phyloP scores from a whole-genome alignment of 768 basidiomycete species.

The Mycena crocata region DNA sequence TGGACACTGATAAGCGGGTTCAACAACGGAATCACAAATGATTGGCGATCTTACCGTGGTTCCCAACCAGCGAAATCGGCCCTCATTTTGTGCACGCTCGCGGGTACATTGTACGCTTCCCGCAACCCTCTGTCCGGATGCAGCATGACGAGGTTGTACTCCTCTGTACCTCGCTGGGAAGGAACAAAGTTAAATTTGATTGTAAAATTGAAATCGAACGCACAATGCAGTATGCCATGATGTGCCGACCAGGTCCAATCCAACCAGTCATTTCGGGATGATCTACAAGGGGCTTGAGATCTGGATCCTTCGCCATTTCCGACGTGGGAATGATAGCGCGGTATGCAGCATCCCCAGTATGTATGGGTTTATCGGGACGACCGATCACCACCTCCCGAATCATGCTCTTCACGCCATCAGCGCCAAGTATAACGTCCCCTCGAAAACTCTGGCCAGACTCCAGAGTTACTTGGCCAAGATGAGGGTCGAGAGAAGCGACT shows the following conservation, averaged over 20 bases:
- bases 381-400: conserved; percentile 63
- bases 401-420: conserved; percentile 63
- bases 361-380: conserved; percentile 51
- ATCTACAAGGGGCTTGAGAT: conserved; percentile 63
- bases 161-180: conserved; percentile 47
- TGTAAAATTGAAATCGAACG: conserved; percentile 25
- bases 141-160: conserved; percentile 59
- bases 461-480: conserved; percentile 48
- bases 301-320: conserved; percentile 61
- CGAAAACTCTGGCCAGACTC: conserved; percentile 55
- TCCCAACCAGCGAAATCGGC: conserved; percentile 62
- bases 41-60: conserved; percentile 34
- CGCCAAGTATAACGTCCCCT: conserved; percentile 60
- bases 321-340: conserved; percentile 63
- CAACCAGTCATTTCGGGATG: conserved; percentile 66
- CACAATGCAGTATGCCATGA: conserved; percentile 52
- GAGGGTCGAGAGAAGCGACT: conserved; percentile 45
- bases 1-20: conserved; percentile 47
- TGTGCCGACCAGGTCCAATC: conserved; percentile 63
- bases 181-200: neutral
- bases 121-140: conserved; percentile 54
- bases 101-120: conserved; percentile 58
- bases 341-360: conserved; percentile 75
- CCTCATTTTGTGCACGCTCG: conserved; percentile 58
- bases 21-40: neutral